Percentiles rank a stretch among this genome's conserved stretches.
Evolutionary conservation across 345 rosid genomes (phyloP).

Genomic region (Fremontodendron californicum): DNA sequence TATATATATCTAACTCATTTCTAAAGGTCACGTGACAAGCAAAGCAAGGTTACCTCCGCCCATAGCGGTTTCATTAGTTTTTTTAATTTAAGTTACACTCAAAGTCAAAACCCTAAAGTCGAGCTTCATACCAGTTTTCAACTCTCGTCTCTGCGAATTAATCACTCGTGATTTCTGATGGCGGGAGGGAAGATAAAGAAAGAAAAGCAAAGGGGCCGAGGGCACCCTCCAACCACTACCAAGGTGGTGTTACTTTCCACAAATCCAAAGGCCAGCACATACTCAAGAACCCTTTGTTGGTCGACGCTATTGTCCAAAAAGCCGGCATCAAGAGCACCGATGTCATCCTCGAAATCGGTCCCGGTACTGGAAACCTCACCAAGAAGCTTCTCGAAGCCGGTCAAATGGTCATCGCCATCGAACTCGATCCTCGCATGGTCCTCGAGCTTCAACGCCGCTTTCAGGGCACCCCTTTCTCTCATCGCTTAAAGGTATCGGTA

Average conservation of each 20-base stretch:
- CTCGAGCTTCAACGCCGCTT: conserved; percentile 90
- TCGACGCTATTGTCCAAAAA: conserved; percentile 76
- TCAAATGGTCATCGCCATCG: conserved; percentile 72
- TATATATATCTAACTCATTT: no score
- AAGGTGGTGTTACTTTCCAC: conserved; percentile 84
- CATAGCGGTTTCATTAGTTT: no score
- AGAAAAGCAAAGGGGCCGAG: conserved; percentile 46
- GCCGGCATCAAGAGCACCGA: conserved; percentile 82
- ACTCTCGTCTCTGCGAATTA: no score
- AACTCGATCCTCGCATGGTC: conserved; percentile 87
- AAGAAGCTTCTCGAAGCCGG: conserved; percentile 90
- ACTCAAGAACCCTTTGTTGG: conserved; percentile 77
- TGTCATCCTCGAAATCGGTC: no score
- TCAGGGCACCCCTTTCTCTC: conserved; percentile 67
- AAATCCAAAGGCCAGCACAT: conserved; percentile 90
- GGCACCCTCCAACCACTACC: conserved; percentile 62
- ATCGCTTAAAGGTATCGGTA: conserved; percentile 46
- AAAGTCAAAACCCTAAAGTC: neutral
- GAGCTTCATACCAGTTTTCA: neutral
- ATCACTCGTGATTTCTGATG: conserved; percentile 25
- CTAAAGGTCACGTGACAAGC: no score
- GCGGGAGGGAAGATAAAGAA: conserved; percentile 85
- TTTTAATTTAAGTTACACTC: no score
- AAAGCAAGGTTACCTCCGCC: no score
- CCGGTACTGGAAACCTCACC: no score